These are phyloP conservation scores for Crithidia fasciculata DNA, from an alignment of 208 protist species.

Conservation along the genomic window DNA sequence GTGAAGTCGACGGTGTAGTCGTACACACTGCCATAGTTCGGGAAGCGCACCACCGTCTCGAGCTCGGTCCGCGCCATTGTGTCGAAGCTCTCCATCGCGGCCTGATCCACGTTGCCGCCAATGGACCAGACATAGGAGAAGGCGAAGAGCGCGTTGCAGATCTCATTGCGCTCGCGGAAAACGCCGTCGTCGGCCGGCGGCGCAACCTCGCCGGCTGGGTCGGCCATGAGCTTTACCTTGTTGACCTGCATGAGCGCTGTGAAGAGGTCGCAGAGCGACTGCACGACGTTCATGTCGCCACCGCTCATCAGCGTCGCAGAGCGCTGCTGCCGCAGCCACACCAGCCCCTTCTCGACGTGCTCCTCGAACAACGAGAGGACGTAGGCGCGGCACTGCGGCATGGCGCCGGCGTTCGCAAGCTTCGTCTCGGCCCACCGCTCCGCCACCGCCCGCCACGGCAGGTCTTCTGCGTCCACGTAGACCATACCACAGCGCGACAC, in stretches of 20 bases:
- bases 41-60: conserved; percentile 87
- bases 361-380: conserved; percentile 91
- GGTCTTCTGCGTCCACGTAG: conserved; percentile 93
- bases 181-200: conserved; percentile 58
- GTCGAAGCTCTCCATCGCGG: conserved; percentile 93
- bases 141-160: conserved; percentile 91
- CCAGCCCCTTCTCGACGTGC: conserved; percentile 86
- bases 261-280: conserved; percentile 93
- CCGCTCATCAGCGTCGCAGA: conserved; percentile 83
- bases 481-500: conserved; percentile 99
- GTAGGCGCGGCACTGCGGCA: conserved; percentile 76
- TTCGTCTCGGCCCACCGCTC: conserved; percentile 89
- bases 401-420: conserved; percentile 57
- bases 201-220: conserved; percentile 55
- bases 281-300: conserved; percentile 93
- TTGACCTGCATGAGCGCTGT: conserved; percentile 80
- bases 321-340: conserved; percentile 83
- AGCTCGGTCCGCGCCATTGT: conserved; percentile 79
- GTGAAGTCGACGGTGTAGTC: conserved; percentile 94
- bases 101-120: conserved; percentile 93
- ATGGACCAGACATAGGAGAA: conserved; percentile 97
- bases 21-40: conserved; percentile 91
- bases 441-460: conserved; percentile 94
- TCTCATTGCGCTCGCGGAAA: conserved; percentile 87
- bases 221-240: conserved; percentile 74